These are phyloP conservation scores for Termitomyces sp. DNA, from an alignment of 768 basidiomycete species.

Conservation along the genomic window DNA sequence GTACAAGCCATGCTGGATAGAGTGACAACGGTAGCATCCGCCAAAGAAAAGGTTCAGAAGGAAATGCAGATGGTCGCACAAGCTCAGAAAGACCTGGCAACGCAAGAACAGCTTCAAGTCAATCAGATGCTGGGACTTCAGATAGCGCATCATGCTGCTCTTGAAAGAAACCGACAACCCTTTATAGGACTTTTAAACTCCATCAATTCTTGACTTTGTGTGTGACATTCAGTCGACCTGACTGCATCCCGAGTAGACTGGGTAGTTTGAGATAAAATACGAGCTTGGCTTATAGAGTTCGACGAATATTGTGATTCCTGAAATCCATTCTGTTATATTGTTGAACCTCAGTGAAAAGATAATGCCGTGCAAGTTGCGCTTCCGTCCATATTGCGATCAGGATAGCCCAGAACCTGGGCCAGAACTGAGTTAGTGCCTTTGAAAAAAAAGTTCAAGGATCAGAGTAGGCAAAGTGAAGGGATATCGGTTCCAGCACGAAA, in stretches of 20 bases:
- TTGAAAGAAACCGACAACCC: not conserved
- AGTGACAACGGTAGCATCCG: not conserved
- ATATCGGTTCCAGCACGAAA: not conserved
- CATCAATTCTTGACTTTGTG: not conserved
- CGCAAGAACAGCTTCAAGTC: not conserved
- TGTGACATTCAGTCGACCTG: not conserved
- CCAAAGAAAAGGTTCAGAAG: conserved; percentile 4
- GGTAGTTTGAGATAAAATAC: too few species aligned
- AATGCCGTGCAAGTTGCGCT: not conserved
- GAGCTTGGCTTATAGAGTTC: too few species aligned
- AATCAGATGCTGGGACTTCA: not conserved
- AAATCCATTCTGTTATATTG: not conserved
- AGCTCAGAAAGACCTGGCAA: not conserved
- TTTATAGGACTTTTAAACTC: not conserved
- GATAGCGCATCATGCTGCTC: not conserved
- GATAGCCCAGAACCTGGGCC: not conserved
- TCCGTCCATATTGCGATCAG: too few species aligned
- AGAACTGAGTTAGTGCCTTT: not conserved
- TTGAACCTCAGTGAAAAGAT: not conserved
- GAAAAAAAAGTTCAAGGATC: not conserved
- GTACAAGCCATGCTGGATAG: conserved; percentile 8
- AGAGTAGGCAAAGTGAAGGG: not conserved
- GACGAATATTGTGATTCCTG: too few species aligned
- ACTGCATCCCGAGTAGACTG: too few species aligned
- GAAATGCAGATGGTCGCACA: not conserved